A percentile compares a stretch with the other conserved stretches of the same genome.
These are phyloP conservation scores for Eutrema salsugineum DNA, from an alignment of 441 rosid species.

Conservation along the genomic window DNA sequence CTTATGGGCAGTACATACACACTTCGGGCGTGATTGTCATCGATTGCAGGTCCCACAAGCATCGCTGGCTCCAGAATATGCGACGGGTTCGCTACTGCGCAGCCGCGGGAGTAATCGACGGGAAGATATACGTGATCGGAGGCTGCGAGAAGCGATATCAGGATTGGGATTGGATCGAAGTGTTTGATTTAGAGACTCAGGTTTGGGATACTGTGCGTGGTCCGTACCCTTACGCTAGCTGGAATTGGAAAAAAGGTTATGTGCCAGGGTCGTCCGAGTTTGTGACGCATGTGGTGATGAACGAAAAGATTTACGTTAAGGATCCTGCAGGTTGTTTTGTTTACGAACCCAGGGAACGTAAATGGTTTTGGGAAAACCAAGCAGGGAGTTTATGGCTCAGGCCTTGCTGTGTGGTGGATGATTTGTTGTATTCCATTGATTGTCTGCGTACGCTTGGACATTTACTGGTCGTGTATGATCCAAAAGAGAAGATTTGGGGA, in stretches of 20 bases:
- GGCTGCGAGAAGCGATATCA: not conserved
- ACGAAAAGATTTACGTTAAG: not conserved
- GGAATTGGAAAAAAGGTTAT: too few species aligned
- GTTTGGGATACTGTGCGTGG: too few species aligned
- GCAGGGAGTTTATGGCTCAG: too few species aligned
- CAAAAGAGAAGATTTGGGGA: too few species aligned
- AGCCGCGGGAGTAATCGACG: not conserved
- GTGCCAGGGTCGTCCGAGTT: too few species aligned
- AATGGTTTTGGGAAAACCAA: too few species aligned
- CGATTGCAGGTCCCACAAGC: not conserved
- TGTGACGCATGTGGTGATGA: not conserved
- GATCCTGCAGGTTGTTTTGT: not conserved
- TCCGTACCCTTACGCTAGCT: too few species aligned
- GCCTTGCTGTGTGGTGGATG: too few species aligned
- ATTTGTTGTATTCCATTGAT: too few species aligned
- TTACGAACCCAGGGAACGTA: too few species aligned
- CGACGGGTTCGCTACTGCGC: not conserved
- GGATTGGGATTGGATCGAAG: not conserved
- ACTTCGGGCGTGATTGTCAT: not conserved
- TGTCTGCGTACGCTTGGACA: too few species aligned
- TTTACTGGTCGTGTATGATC: too few species aligned
- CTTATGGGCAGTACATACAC: not conserved
- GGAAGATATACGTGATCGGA: not conserved
- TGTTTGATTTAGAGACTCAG: not conserved
- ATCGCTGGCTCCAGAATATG: not conserved